A percentile compares a stretch with the other conserved stretches of the same genome.
These are phyloP conservation scores for Lyophyllum semitale DNA, from an alignment of 768 basidiomycete genomes.

Conservation along the genomic window DNA sequence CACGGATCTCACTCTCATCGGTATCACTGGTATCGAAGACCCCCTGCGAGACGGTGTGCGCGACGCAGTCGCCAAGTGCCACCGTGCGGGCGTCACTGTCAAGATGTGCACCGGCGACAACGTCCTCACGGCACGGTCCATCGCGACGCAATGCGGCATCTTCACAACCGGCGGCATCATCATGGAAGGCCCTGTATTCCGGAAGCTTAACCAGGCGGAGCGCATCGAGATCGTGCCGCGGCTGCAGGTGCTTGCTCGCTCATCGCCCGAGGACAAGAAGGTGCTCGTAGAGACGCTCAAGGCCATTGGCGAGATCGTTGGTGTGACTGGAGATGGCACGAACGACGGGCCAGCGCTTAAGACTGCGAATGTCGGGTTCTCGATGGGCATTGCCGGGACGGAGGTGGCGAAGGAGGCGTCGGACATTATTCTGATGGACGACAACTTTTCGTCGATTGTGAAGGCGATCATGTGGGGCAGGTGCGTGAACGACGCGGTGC, in stretches of 20 bases:
- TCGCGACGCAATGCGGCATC: conserved; percentile 95
- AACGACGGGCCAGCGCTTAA: conserved; percentile 98
- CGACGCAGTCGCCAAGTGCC: conserved; percentile 86
- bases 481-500: conserved; percentile 96
- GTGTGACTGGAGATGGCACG: conserved; percentile 97
- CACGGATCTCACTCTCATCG: conserved; percentile 78
- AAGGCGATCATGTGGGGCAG: conserved; percentile 99
- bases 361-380: conserved; percentile 95
- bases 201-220: conserved; percentile 69
- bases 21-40: conserved; percentile 94
- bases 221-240: conserved; percentile 85
- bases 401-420: conserved; percentile 99
- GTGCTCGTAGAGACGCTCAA: conserved; percentile 88
- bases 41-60: conserved; percentile 89
- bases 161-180: conserved; percentile 92
- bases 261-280: conserved; percentile 97
- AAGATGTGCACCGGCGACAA: conserved; percentile 99
- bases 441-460: conserved; percentile 95
- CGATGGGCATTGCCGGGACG: conserved; percentile 95
- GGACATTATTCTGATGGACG: conserved; percentile 98
- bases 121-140: conserved; percentile 93
- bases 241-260: conserved; percentile 94
- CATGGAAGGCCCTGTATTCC: conserved; percentile 97
- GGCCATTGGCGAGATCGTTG: conserved; percentile 84
- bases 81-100: conserved; percentile 85